phyloP scores from a whole-genome alignment of 2,329 filamentous ascomycete genomes.

The Fusarium phyllophilum region DNA sequence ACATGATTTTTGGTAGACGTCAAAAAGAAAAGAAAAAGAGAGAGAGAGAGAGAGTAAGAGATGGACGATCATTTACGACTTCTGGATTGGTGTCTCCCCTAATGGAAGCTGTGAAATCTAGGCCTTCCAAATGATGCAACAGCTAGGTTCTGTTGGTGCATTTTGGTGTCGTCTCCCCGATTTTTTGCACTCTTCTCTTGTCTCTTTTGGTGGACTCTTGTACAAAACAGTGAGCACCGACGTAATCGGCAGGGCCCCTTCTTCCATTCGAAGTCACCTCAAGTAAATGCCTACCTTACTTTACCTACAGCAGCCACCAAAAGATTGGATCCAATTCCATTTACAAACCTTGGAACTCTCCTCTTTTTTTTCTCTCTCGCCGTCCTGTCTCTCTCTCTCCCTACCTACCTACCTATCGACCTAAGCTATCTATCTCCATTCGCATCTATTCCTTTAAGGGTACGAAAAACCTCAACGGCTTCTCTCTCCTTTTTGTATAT shows the following conservation, averaged over 20 bases:
- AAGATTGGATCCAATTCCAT: not conserved
- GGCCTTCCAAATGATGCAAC: constrained; percentile 42
- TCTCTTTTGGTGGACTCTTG: constrained; percentile 25
- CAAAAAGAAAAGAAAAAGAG: not conserved
- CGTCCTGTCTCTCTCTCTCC: not conserved
- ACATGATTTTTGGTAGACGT: constrained; percentile 1
- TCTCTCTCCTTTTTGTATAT: not conserved
- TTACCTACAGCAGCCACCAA: not conserved
- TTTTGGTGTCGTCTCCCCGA: constrained; percentile 16
- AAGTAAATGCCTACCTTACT: not conserved
- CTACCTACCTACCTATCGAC: not conserved
- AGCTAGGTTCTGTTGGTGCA: not conserved
- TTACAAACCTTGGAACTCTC: not conserved
- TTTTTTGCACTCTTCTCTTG: constrained; percentile 21
- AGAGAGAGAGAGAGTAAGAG: not conserved
- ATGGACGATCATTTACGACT: constrained; percentile 29
- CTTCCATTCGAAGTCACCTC: not conserved
- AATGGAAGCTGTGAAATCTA: constrained; percentile 39
- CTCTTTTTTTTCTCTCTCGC: not conserved
- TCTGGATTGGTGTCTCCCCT: constrained; percentile 23
- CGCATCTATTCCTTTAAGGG: not conserved
- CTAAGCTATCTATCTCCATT: not conserved
- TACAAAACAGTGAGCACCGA: constrained; percentile 37
- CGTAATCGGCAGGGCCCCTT: constrained; percentile 34
- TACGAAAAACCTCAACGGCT: not conserved